Percentiles rank a stretch among this genome's conserved stretches.
These are phyloP conservation scores for Hylodesmum podocarpum DNA, from an alignment of 306 rosid species.

Conservation along the genomic window DNA sequence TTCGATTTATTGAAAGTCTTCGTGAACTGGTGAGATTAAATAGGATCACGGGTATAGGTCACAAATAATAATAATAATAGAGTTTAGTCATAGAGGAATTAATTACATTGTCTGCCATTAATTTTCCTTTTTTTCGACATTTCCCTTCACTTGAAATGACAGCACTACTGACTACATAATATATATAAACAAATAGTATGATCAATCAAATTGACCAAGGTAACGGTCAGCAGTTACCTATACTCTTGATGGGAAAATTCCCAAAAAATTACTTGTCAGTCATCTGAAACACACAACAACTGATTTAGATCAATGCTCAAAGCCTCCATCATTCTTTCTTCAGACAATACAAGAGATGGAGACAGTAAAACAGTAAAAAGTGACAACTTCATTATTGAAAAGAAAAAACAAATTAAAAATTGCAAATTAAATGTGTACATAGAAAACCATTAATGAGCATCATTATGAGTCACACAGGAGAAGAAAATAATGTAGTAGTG, in stretches of 20 bases:
- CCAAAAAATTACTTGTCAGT: constrained; percentile 35
- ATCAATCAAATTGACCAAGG: constrained; percentile 46
- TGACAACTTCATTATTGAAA: constrained; percentile 5
- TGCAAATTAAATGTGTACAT: neutral
- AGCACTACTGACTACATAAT: constrained; percentile 37
- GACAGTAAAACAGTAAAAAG: constrained; percentile 51
- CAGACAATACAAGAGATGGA: constrained; percentile 26
- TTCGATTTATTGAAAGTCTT: neutral
- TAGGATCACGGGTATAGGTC: neutral
- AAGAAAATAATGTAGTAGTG: constrained; percentile 16
- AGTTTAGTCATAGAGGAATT: constrained; percentile 25
- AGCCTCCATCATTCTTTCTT: constrained; percentile 21
- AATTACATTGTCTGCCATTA: constrained; percentile 53
- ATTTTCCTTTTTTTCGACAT: constrained; percentile 24
- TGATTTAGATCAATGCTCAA: constrained; percentile 30
- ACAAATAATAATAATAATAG: neutral
- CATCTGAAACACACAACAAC: constrained; percentile 18
- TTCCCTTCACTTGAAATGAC: constrained; percentile 56
- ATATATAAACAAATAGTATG: constrained; percentile 16
- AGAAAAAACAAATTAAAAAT: constrained; percentile 12
- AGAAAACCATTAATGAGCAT: constrained; percentile 25
- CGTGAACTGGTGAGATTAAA: constrained; percentile 4
- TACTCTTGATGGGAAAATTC: constrained; percentile 17
- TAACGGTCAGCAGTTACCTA: constrained; percentile 45
- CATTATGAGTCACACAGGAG: constrained; percentile 23